These are phyloP conservation scores for Tricholoma saponaceum DNA, from an alignment of 768 basidiomycete species.

Conservation along the genomic window DNA sequence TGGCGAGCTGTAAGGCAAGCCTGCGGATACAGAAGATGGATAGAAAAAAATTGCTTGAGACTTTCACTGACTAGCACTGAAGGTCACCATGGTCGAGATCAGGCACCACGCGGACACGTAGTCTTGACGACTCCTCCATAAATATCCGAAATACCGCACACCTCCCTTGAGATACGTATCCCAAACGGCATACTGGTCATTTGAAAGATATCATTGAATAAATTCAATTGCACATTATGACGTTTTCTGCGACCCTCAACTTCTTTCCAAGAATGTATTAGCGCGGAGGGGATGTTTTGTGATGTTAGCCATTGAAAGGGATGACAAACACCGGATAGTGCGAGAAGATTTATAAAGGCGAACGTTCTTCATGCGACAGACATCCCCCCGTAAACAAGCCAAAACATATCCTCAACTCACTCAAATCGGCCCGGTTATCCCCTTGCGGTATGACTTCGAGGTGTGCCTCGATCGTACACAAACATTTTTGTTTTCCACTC, in stretches of 20 bases:
- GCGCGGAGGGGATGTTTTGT: background rate
- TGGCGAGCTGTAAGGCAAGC: background rate
- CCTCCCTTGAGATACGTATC: no score
- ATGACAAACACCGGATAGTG: slow-evolving; percentile 5
- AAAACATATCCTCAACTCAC: slow-evolving; percentile 32
- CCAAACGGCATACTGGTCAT: no score
- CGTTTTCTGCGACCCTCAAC: background rate
- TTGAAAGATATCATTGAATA: no score
- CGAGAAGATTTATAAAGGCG: slow-evolving; percentile 64
- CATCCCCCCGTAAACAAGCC: slow-evolving; percentile 52
- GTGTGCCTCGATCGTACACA: slow-evolving; percentile 38
- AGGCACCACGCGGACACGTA: background rate
- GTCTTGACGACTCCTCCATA: background rate
- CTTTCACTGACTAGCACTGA: no score
- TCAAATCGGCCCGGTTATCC: slow-evolving; percentile 47
- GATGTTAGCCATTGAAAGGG: background rate
- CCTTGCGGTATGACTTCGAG: slow-evolving; percentile 75
- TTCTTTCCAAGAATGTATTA: background rate
- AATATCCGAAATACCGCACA: no score
- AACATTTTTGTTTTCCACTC: background rate
- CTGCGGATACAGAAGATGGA: background rate
- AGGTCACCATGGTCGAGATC: no score
- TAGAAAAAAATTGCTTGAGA: background rate
- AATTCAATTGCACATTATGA: background rate
- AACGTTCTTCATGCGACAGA: slow-evolving; percentile 41